Evolutionary conservation across 345 rosid genomes (phyloP).

Genomic region (Aurinia saxatilis): DNA sequence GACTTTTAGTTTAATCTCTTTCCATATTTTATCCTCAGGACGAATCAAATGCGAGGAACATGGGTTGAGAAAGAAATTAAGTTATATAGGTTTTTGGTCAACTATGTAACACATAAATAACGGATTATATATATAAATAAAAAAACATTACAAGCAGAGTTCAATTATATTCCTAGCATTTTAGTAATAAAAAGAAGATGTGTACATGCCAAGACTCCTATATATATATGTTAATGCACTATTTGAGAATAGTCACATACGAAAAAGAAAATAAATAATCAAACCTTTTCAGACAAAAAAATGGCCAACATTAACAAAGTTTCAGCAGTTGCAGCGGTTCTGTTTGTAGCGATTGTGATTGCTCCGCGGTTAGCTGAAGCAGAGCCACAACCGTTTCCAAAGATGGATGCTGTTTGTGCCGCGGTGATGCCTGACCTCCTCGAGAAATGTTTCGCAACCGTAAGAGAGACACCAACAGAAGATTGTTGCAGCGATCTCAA

Average conservation of each 20-base stretch:
- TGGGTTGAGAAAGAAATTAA: background rate
- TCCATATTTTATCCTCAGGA: background rate
- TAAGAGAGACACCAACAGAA: conserved; percentile 14
- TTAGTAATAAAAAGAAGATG: background rate
- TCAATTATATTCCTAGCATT: background rate
- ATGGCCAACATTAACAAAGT: conserved; percentile 3
- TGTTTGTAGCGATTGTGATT: conserved; percentile 12
- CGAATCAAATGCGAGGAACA: conserved; percentile 8
- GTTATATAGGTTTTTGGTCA: background rate
- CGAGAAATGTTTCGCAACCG: conserved; percentile 23
- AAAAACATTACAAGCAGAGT: background rate
- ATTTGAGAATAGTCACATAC: background rate
- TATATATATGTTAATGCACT: conserved; percentile 10
- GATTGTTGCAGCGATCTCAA: conserved; percentile 23
- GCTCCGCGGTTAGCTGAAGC: background rate
- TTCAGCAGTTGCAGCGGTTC: background rate
- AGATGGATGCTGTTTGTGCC: conserved; percentile 15
- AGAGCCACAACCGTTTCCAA: conserved; percentile 1
- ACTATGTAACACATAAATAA: conserved; percentile 13
- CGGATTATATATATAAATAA: background rate
- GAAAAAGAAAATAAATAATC: background rate
- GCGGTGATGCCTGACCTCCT: conserved; percentile 13
- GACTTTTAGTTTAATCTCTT: background rate
- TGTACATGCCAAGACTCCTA: conserved; percentile 6
- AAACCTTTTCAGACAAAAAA: background rate